These are phyloP conservation scores for Apiospora arundinis DNA, from an alignment of 2,329 filamentous ascomycete species.

Conservation along the genomic window DNA sequence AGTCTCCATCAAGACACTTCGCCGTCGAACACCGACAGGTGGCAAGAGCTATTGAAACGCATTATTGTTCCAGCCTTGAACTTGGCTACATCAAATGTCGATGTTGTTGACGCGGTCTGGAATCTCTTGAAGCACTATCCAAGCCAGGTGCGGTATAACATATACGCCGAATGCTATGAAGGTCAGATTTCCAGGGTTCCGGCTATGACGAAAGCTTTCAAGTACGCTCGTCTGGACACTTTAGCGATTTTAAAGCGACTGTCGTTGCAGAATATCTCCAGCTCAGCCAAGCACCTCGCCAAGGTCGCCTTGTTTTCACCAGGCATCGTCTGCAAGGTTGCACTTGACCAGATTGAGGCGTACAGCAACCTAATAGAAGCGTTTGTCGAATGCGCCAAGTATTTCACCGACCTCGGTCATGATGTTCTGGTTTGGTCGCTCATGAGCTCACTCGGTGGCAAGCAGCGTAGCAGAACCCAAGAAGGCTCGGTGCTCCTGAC, in stretches of 20 bases:
- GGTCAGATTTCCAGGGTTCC: slow-evolving; percentile 78
- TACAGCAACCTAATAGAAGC: slow-evolving; percentile 96
- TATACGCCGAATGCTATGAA: slow-evolving; percentile 93
- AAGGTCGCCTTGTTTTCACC: slow-evolving; percentile 93
- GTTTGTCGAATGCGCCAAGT: slow-evolving; percentile 91
- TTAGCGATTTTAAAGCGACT: slow-evolving; percentile 87
- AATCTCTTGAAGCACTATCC: slow-evolving; percentile 81
- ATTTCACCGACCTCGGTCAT: slow-evolving; percentile 91
- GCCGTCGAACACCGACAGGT: slow-evolving; percentile 73
- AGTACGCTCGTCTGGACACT: slow-evolving; percentile 78
- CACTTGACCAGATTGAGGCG: slow-evolving; percentile 87
- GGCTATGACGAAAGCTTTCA: slow-evolving; percentile 80
- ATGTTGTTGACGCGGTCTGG: slow-evolving; percentile 85
- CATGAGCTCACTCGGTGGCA: slow-evolving; percentile 72
- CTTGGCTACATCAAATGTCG: slow-evolving; percentile 82
- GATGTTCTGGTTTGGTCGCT: slow-evolving; percentile 94
- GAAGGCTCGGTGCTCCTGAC: slow-evolving; percentile 73
- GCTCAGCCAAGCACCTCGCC: slow-evolving; percentile 86
- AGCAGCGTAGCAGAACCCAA: slow-evolving; percentile 67
- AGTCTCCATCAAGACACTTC: slow-evolving; percentile 76
- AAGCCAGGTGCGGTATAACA: slow-evolving; percentile 77
- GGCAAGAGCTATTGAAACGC: slow-evolving; percentile 84
- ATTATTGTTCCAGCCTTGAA: slow-evolving; percentile 89
- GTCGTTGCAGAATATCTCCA: slow-evolving; percentile 82
- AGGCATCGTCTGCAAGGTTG: slow-evolving; percentile 88